Conservation (phyloP, 176 grass and related monocot genomes). For the Carex cristatella region DNA sequence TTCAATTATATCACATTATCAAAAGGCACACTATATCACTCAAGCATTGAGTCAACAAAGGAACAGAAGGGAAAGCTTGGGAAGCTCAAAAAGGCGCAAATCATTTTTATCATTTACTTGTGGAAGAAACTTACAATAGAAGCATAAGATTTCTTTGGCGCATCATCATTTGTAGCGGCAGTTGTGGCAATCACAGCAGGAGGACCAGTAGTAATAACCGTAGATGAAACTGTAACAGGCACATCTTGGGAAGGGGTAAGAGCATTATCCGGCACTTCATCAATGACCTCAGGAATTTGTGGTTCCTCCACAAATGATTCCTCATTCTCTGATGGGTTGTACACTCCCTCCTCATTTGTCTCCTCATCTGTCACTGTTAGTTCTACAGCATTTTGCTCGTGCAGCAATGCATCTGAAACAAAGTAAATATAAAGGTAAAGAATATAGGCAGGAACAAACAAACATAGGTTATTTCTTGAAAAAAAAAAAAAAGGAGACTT, state of each 20-base stretch:
- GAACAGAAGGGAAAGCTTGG: not conserved
- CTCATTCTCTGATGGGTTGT: slow-evolving; percentile 44
- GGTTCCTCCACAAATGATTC: slow-evolving; percentile 46
- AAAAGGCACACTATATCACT: no score
- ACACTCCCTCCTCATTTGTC: slow-evolving; percentile 36
- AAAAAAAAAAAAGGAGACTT: not conserved
- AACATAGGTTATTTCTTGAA: not conserved
- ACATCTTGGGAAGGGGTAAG: not conserved
- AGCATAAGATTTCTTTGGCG: slow-evolving; percentile 76
- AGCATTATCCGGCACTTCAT: slow-evolving; percentile 45
- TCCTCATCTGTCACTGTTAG: slow-evolving; percentile 18
- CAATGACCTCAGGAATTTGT: slow-evolving; percentile 41
- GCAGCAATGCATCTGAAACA: not conserved
- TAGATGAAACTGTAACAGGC: slow-evolving; percentile 17
- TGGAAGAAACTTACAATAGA: slow-evolving; percentile 65
- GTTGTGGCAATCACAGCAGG: slow-evolving; percentile 5
- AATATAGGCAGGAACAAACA: not conserved
- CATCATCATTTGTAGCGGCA: slow-evolving; percentile 33
- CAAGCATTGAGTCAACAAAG: not conserved
- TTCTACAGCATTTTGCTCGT: slow-evolving; percentile 24
- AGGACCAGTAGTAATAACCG: not conserved
- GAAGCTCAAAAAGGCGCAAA: not conserved
- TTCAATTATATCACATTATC: not conserved
- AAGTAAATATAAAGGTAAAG: not conserved
- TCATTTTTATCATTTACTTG: not conserved